These are phyloP conservation scores for Blastobotrys capitulatus DNA, from an alignment of 1,139 yeast genomes.

Conservation along the genomic window DNA sequence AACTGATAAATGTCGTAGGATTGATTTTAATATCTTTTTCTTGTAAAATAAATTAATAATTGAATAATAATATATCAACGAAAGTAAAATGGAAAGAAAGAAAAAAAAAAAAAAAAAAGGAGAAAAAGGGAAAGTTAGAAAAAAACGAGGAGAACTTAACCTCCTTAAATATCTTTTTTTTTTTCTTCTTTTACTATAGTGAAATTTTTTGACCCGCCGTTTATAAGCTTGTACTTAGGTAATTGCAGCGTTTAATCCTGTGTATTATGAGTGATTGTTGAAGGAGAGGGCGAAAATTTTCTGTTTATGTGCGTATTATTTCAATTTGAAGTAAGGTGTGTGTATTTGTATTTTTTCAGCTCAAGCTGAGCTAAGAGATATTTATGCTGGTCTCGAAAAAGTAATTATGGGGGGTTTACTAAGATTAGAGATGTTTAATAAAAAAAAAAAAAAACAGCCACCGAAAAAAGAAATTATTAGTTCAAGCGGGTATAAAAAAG, in stretches of 20 bases:
- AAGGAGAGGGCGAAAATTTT: neutral
- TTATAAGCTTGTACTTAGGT: too few species aligned
- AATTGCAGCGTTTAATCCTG: too few species aligned
- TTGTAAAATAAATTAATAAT: neutral
- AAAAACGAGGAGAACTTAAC: neutral
- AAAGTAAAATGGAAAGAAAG: neutral
- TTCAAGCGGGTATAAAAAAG: too few species aligned
- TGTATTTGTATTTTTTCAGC: too few species aligned
- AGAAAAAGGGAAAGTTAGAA: neutral
- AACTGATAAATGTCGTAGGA: neutral
- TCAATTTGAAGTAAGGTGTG: too few species aligned
- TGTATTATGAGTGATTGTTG: neutral
- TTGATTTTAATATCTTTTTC: neutral
- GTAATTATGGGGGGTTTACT: too few species aligned
- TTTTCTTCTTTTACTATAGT: neutral
- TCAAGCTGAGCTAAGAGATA: too few species aligned
- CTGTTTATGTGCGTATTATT: too few species aligned
- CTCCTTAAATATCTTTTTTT: constrained; percentile 3
- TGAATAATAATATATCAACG: neutral
- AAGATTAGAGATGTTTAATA: too few species aligned
- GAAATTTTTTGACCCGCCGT: neutral
- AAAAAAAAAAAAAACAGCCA: neutral
- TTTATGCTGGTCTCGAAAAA: too few species aligned
- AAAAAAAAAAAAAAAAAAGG: neutral
- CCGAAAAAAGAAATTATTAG: neutral